A percentile compares a stretch with the other conserved stretches of the same genome.
phyloP scores from a whole-genome alignment of 495 filamentous ascomycete genomes.

The Aspergillus ellipticus region DNA sequence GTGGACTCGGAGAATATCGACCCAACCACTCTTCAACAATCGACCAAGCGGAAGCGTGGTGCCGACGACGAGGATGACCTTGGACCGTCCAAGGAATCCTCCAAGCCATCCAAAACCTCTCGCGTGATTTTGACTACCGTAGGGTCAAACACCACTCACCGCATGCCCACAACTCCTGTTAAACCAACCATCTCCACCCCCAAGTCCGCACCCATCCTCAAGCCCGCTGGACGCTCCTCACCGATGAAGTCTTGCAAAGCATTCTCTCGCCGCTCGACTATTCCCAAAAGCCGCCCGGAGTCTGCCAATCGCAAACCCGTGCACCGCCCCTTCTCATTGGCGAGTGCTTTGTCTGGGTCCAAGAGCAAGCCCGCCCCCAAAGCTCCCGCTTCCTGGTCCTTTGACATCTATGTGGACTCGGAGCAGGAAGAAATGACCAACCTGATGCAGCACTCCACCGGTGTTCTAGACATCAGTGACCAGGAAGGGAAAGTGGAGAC shows the following conservation, averaged over 20 bases:
- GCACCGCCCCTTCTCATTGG: conserved; percentile 67
- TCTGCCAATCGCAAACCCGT: conserved; percentile 39
- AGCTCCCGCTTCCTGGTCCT: conserved; percentile 72
- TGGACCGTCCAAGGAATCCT: conserved; percentile 32
- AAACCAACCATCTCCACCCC: conserved; percentile 37
- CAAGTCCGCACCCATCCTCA: conserved; percentile 30
- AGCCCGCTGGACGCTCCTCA: conserved; percentile 42
- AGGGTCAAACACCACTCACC: conserved; percentile 28
- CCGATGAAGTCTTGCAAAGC: conserved; percentile 32
- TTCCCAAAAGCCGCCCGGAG: conserved; percentile 50
- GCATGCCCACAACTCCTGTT: conserved; percentile 32
- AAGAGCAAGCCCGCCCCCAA: conserved; percentile 38
- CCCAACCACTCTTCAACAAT: conserved; percentile 56
- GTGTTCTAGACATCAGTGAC: conserved; percentile 74
- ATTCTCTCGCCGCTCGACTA: conserved; percentile 34
- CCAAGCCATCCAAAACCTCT: conserved; percentile 42
- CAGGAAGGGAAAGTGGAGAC: conserved; percentile 44
- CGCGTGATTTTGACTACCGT: conserved; percentile 32
- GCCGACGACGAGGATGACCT: conserved; percentile 52
- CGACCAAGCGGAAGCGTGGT: conserved; percentile 62
- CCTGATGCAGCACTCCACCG: conserved; percentile 83
- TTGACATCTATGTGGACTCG: conserved; percentile 92
- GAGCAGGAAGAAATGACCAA: conserved; percentile 85
- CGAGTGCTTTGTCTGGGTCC: conserved; percentile 59
- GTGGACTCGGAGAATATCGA: conserved; percentile 79